Evolutionary conservation across 148 eudicot species (phyloP).

Genomic region (Silene uniflora): DNA sequence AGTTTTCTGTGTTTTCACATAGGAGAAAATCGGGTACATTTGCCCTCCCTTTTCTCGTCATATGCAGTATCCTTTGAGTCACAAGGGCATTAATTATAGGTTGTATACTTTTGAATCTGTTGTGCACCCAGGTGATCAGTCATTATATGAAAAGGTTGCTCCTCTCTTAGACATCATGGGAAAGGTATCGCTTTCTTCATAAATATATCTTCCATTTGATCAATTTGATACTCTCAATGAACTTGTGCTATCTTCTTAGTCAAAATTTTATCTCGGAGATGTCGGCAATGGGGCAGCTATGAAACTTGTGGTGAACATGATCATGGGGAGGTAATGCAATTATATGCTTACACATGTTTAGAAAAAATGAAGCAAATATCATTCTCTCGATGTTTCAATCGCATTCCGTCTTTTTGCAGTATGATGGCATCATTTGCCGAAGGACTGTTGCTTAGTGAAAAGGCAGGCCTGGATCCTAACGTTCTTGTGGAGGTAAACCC

Average conservation of each 20-base stretch:
- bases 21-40: too few relatives aligned
- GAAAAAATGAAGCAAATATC: background rate
- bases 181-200: constrained; percentile 47
- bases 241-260: constrained; percentile 39
- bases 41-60: too few relatives aligned
- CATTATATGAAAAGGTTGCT: constrained; percentile 60
- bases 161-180: constrained; percentile 90
- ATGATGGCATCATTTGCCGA: constrained; percentile 99
- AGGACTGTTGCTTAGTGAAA: constrained; percentile 81
- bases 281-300: constrained; percentile 98
- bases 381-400: too few relatives aligned
- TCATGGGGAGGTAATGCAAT: constrained; percentile 82
- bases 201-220: background rate
- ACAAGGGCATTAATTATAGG: too few relatives aligned
- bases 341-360: background rate
- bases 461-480: constrained; percentile 86
- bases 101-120: background rate
- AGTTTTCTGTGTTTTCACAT: too few relatives aligned
- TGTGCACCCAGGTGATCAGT: constrained; percentile 71
- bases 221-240: constrained; percentile 2
- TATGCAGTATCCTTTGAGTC: too few relatives aligned
- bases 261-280: constrained; percentile 88
- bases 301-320: constrained; percentile 99
- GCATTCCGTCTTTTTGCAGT: too few relatives aligned
- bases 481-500: constrained; percentile 72